phyloP scores from a whole-genome alignment of 768 basidiomycete species.

The Tylopilus rubrobrunneus region DNA sequence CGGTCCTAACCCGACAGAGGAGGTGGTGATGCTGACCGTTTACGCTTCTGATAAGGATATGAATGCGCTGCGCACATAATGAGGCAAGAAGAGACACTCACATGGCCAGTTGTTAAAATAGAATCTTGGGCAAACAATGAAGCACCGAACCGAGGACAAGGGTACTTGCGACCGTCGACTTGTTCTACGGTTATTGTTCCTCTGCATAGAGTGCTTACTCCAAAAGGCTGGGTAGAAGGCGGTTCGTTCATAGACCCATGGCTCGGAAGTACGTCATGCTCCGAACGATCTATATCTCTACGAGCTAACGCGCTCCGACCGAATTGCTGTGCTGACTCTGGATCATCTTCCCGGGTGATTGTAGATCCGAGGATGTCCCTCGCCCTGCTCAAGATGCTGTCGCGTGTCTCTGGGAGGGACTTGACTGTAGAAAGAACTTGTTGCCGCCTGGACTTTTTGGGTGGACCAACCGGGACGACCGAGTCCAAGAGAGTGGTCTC shows the following conservation, averaged over 20 bases:
- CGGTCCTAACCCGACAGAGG: not conserved
- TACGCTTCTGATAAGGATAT: slow-evolving; percentile 5
- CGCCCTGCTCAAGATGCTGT: slow-evolving; percentile 37
- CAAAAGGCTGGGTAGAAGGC: slow-evolving; percentile 39
- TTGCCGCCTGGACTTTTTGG: slow-evolving; percentile 41
- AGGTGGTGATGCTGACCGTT: slow-evolving; percentile 13
- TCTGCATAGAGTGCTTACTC: slow-evolving; percentile 33
- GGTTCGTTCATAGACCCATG: slow-evolving; percentile 7
- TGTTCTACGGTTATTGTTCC: not conserved
- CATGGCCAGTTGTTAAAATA: not conserved
- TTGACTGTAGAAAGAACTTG: slow-evolving; percentile 42
- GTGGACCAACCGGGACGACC: slow-evolving; percentile 44
- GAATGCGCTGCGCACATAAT: slow-evolving; percentile 3
- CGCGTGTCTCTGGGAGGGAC: slow-evolving; percentile 45
- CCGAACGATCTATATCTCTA: not conserved
- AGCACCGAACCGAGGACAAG: not conserved
- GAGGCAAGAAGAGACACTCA: slow-evolving; percentile 3
- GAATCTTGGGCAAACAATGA: slow-evolving; percentile 21
- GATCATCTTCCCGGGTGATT: not conserved
- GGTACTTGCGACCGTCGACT: not conserved
- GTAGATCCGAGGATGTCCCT: slow-evolving; percentile 29
- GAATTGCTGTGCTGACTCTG: slow-evolving; percentile 32
- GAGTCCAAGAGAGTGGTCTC: slow-evolving; percentile 49
- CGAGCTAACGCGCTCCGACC: slow-evolving; percentile 28
- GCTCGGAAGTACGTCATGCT: not conserved